Conservation (phyloP, 106 monocot species). For the Vanilla planifolia region DNA sequence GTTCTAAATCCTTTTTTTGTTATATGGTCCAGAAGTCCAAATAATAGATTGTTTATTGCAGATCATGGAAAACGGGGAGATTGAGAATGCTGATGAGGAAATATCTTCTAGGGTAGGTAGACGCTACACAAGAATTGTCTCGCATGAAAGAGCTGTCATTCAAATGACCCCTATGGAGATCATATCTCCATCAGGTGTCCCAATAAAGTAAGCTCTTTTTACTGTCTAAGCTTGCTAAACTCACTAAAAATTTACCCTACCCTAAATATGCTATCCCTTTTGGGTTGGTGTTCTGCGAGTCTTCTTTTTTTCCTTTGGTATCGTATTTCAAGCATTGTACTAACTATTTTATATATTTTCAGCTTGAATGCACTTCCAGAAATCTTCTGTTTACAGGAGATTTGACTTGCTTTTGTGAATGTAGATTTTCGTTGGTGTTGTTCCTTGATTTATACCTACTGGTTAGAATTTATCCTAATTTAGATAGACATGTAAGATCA, state of each 20-base stretch:
- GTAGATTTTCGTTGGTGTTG: no score
- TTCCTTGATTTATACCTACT: no score
- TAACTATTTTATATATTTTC: not conserved
- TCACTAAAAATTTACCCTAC: not conserved
- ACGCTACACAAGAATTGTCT: slow-evolving; percentile 45
- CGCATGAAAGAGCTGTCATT: slow-evolving; percentile 33
- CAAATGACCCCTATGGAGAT: slow-evolving; percentile 52
- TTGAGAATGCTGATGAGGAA: slow-evolving; percentile 52
- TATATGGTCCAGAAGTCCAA: no score
- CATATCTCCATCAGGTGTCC: slow-evolving; percentile 31
- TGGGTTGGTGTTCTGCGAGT: no score
- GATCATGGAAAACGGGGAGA: slow-evolving; percentile 53
- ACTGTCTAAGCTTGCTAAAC: not conserved
- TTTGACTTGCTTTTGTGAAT: no score
- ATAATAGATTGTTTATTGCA: not conserved
- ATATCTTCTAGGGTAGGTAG: slow-evolving; percentile 27
- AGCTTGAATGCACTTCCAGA: no score
- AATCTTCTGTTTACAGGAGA: no score
- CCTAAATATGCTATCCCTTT: no score
- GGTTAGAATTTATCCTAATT: no score
- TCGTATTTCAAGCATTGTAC: not conserved
- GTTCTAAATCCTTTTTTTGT: no score
- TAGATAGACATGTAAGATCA: no score
- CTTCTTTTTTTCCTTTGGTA: not conserved
- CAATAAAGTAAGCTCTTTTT: slow-evolving; percentile 15